Evolutionary conservation across 352 stramenopile species (phyloP).

Genomic region (Phytophthora ramorum): DNA sequence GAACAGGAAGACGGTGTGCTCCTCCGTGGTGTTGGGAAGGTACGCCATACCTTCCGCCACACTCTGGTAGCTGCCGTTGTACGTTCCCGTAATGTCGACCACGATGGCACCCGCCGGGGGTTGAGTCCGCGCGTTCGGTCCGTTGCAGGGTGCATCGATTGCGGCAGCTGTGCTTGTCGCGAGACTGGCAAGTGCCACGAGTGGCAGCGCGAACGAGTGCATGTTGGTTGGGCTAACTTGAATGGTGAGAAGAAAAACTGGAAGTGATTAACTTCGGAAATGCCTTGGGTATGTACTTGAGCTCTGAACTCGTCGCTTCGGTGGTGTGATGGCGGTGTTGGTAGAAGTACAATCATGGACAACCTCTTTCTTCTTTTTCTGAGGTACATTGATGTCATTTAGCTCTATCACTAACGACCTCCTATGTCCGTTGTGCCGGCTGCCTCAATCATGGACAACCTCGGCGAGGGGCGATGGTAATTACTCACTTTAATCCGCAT

Average conservation of each 20-base stretch:
- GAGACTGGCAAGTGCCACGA: constrained; percentile 9
- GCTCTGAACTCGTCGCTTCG: too few species aligned
- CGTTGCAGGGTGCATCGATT: constrained; percentile 7
- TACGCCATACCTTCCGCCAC: constrained; percentile 13
- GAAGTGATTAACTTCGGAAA: too few species aligned
- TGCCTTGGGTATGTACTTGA: too few species aligned
- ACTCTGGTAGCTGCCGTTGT: constrained; percentile 15
- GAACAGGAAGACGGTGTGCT: constrained; percentile 21
- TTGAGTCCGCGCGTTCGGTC: constrained; percentile 5
- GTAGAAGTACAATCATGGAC: too few species aligned
- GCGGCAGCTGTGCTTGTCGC: not conserved
- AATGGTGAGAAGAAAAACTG: not conserved
- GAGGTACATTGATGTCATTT: too few species aligned
- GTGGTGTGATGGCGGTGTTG: too few species aligned
- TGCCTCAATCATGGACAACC: too few species aligned
- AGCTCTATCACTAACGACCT: too few species aligned
- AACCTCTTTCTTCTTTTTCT: too few species aligned
- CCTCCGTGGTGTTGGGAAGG: constrained; percentile 25
- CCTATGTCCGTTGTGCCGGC: too few species aligned
- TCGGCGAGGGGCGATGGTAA: too few species aligned
- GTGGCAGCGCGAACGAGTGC: constrained; percentile 1
- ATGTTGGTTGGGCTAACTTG: constrained; percentile 12
- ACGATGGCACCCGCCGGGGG: constrained; percentile 15
- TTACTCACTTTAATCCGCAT: too few species aligned
- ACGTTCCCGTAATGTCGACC: constrained; percentile 16